Conservation (phyloP, 2,329 filamentous ascomycete species). For the Ophiosphaerella herpotricha region DNA sequence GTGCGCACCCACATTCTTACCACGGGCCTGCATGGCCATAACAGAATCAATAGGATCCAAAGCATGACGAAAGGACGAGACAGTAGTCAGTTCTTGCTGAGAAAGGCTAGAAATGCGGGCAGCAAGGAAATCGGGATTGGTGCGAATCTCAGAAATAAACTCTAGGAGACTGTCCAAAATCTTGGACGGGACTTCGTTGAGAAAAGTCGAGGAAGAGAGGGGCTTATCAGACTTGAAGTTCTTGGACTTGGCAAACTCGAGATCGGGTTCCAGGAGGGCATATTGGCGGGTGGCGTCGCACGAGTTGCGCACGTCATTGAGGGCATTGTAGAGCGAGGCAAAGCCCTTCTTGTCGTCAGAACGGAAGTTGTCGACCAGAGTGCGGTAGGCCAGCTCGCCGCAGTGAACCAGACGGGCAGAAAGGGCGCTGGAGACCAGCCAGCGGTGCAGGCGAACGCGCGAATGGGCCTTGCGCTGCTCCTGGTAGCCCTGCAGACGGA, state of each 20-base stretch:
- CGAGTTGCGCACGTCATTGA: constrained; percentile 78
- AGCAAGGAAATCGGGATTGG: constrained; percentile 86
- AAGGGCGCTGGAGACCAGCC: constrained; percentile 73
- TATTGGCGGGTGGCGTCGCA: constrained; percentile 74
- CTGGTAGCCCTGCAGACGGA: constrained; percentile 78
- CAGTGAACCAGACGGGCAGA: constrained; percentile 75
- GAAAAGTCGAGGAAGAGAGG: constrained; percentile 51
- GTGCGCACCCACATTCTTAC: constrained; percentile 55
- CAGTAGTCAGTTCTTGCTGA: constrained; percentile 73
- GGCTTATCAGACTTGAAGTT: constrained; percentile 49
- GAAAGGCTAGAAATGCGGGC: constrained; percentile 77
- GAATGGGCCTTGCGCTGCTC: constrained; percentile 78
- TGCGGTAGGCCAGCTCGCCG: constrained; percentile 74
- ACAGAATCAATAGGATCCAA: constrained; percentile 84
- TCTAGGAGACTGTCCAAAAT: constrained; percentile 76
- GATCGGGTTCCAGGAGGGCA: constrained; percentile 72
- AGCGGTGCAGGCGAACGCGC: constrained; percentile 73
- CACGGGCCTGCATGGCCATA: constrained; percentile 67
- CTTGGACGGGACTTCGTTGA: constrained; percentile 74
- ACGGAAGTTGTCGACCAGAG: constrained; percentile 77
- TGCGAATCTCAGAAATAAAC: constrained; percentile 81
- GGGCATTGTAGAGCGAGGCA: constrained; percentile 73
- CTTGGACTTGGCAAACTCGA: constrained; percentile 59
- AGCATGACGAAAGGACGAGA: constrained; percentile 78
- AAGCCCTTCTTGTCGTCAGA: constrained; percentile 80